phyloP scores from a whole-genome alignment of 768 basidiomycete species.

The Chalciporus pseudorubinellus region DNA sequence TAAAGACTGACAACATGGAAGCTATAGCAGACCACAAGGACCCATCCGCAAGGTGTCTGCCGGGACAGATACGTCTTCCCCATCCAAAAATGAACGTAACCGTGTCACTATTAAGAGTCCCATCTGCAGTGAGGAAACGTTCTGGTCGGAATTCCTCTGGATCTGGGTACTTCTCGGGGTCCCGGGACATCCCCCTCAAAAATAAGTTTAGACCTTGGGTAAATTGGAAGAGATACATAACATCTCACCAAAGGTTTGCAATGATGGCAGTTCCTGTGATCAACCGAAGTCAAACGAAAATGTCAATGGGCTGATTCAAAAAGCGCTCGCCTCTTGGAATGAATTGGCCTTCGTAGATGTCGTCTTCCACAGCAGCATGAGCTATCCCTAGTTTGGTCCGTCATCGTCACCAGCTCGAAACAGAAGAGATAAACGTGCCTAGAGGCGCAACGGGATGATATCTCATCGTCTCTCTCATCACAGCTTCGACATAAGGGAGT shows the following conservation, averaged over 20 bases:
- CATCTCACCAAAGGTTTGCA: constrained; percentile 2
- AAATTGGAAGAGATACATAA: too few relatives aligned
- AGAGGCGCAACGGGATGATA: constrained; percentile 25
- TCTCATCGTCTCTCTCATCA: constrained; percentile 28
- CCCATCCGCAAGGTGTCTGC: constrained; percentile 35
- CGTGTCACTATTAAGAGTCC: neutral
- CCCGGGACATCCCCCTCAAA: constrained; percentile 38
- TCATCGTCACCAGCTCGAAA: neutral
- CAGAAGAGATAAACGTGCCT: constrained; percentile 6
- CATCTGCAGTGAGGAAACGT: constrained; percentile 24
- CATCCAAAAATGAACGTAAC: constrained; percentile 4
- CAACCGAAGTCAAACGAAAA: neutral
- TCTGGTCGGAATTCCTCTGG: constrained; percentile 36
- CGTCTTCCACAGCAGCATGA: constrained; percentile 6
- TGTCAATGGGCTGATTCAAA: neutral
- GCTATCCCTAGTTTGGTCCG: neutral
- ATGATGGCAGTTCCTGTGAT: constrained; percentile 1
- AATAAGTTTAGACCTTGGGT: neutral
- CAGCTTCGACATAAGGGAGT: constrained; percentile 13
- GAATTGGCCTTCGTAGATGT: constrained; percentile 9
- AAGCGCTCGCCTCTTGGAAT: constrained; percentile 3
- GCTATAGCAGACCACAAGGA: constrained; percentile 38
- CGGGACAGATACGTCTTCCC: constrained; percentile 34
- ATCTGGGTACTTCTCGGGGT: constrained; percentile 32
- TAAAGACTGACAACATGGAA: constrained; percentile 37